Evolutionary conservation across 257 asterid species (phyloP).

Genomic region (Plantago elongata): DNA sequence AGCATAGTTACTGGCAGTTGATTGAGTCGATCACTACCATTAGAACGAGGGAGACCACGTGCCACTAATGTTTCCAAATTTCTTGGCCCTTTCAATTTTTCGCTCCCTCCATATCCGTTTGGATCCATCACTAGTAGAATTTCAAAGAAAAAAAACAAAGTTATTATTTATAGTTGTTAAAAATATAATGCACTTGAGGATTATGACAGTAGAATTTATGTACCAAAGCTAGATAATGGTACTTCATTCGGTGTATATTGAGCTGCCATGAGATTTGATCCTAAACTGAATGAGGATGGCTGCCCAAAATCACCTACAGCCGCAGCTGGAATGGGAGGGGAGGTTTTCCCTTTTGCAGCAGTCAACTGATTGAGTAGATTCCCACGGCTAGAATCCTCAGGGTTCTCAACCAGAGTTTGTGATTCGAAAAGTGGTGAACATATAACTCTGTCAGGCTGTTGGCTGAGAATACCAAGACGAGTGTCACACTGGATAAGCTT

Average conservation of each 20-base stretch:
- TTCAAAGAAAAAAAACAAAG: constrained; percentile 1
- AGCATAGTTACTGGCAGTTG: not conserved
- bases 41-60: constrained; percentile 12
- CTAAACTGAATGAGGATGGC: too few relatives aligned
- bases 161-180: constrained; percentile 4
- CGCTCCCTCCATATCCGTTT: constrained; percentile 35
- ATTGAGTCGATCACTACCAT: constrained; percentile 23
- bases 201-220: too few relatives aligned
- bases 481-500: constrained; percentile 70
- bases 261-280: too few relatives aligned
- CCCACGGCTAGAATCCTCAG: constrained; percentile 35
- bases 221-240: too few relatives aligned
- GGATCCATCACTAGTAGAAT: constrained; percentile 37
- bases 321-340: not conserved
- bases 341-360: not conserved
- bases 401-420: constrained; percentile 32
- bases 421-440: constrained; percentile 51
- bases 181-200: too few relatives aligned
- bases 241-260: too few relatives aligned
- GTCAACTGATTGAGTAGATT: constrained; percentile 23
- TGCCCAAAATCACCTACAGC: too few relatives aligned
- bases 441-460: constrained; percentile 42
- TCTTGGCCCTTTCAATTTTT: constrained; percentile 3
- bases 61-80: too few relatives aligned
- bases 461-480: constrained; percentile 58